These are phyloP conservation scores for Candida smagusa DNA, from an alignment of 1,139 yeast genomes.

Conservation along the genomic window DNA sequence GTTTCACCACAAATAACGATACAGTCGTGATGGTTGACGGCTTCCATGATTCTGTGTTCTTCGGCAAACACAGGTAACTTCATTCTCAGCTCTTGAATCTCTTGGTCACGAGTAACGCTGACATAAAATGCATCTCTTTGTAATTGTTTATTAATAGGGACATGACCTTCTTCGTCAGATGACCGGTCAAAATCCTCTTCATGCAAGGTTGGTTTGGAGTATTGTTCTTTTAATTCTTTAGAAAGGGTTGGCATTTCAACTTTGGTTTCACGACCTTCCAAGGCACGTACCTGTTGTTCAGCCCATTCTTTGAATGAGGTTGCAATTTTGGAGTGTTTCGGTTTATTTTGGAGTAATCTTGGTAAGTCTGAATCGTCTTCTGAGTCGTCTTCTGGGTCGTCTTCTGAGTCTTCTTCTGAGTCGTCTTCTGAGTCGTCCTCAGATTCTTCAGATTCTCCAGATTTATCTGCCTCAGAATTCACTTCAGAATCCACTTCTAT, in stretches of 20 bases:
- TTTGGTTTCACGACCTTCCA: slow-evolving; percentile 56
- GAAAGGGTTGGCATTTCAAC: slow-evolving; percentile 49
- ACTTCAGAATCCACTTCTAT: slow-evolving; percentile 11
- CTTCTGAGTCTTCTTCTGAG: slow-evolving; percentile 17
- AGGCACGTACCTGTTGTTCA: slow-evolving; percentile 48
- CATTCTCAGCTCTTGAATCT: slow-evolving; percentile 63
- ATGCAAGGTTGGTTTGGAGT: slow-evolving; percentile 42
- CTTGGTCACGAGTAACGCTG: slow-evolving; percentile 59
- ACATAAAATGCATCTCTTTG: slow-evolving; percentile 68
- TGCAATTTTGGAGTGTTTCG: slow-evolving; percentile 43
- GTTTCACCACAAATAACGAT: slow-evolving; percentile 92
- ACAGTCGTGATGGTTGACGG: slow-evolving; percentile 87
- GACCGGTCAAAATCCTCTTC: slow-evolving; percentile 63
- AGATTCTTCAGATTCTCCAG: slow-evolving; percentile 38
- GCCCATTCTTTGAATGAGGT: slow-evolving; percentile 61
- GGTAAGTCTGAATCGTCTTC: slow-evolving; percentile 26
- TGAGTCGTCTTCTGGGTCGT: slow-evolving; percentile 16
- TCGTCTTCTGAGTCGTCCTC: slow-evolving; percentile 17
- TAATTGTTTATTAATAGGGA: slow-evolving; percentile 53
- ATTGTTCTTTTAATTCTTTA: slow-evolving; percentile 43
- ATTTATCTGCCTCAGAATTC: slow-evolving; percentile 13
- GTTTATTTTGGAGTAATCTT: slow-evolving; percentile 33
- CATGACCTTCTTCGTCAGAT: slow-evolving; percentile 54
- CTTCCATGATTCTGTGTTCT: slow-evolving; percentile 95
- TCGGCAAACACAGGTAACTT: slow-evolving; percentile 86